A percentile compares a stretch with the other conserved stretches of the same genome.
These are phyloP conservation scores for Backusella liffmaniae DNA, from an alignment of 192 early-diverging fungal genomes.

Conservation along the genomic window DNA sequence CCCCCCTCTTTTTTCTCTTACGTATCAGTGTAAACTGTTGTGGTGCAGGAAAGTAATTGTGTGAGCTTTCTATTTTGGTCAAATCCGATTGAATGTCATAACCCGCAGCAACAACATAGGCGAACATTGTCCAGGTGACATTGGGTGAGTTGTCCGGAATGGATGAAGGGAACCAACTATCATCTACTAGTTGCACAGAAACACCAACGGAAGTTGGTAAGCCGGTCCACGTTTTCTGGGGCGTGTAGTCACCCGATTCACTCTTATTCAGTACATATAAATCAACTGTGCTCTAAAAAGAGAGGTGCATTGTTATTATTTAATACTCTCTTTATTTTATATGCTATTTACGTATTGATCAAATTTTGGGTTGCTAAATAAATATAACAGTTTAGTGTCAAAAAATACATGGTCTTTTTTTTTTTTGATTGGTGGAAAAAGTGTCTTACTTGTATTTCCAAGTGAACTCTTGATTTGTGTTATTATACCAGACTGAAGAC, in stretches of 20 bases:
- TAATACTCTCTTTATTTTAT: not conserved
- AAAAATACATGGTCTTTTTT: not conserved
- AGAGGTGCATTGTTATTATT: not conserved
- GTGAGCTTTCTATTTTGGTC: not conserved
- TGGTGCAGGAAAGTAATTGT: conserved; percentile 22
- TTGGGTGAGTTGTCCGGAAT: conserved; percentile 22
- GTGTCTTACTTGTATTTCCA: conserved; percentile 40
- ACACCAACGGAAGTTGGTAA: conserved; percentile 7
- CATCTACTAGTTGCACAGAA: conserved; percentile 21
- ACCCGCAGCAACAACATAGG: conserved; percentile 27
- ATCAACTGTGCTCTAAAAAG: not conserved
- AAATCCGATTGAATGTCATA: conserved; percentile 10
- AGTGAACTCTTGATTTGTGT: conserved; percentile 27
- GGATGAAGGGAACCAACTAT: conserved; percentile 24
- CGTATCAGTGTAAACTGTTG: conserved; percentile 22
- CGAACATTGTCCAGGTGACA: conserved; percentile 11
- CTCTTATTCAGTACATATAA: not conserved
- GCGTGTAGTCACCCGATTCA: conserved; percentile 10
- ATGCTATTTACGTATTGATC: conserved; percentile 13
- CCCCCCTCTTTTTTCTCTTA: not conserved
- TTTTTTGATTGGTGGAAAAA: not conserved
- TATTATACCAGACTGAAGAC: conserved; percentile 25
- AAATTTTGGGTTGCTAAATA: conserved; percentile 20
- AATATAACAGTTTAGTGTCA: not conserved
- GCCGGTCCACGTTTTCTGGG: conserved; percentile 23